Evolutionary conservation across 345 rosid genomes (phyloP).

Genomic region (Aurinia saxatilis): DNA sequence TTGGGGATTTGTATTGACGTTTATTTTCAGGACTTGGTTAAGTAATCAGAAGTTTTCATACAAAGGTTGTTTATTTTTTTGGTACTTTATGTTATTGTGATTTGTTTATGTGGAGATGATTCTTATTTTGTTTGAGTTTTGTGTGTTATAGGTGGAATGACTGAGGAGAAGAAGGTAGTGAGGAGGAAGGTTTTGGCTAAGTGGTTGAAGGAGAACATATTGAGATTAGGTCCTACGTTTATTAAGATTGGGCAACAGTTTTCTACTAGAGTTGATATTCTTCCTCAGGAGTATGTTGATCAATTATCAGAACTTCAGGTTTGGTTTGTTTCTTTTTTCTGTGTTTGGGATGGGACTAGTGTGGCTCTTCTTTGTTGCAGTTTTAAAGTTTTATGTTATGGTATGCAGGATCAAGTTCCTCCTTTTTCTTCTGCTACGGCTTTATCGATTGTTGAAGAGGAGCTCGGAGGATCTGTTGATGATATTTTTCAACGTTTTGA

Average conservation of each 20-base stretch:
- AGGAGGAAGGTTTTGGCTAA: constrained; percentile 75
- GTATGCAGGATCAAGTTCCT: constrained; percentile 94
- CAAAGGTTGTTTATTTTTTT: constrained; percentile 43
- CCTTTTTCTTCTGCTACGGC: constrained; percentile 95
- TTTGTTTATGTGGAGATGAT: background rate
- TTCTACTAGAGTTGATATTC: constrained; percentile 96
- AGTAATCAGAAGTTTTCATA: constrained; percentile 81
- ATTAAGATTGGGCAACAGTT: constrained; percentile 97
- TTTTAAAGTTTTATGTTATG: background rate
- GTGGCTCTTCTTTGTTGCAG: background rate
- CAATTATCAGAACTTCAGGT: constrained; percentile 98
- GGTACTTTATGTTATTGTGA: background rate
- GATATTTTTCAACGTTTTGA: constrained; percentile 74
- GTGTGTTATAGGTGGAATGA: constrained; percentile 72
- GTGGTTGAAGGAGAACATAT: constrained; percentile 89
- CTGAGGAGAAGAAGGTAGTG: constrained; percentile 58
- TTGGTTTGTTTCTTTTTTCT: background rate
- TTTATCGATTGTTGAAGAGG: constrained; percentile 76
- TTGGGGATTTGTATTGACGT: constrained; percentile 83
- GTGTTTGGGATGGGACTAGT: background rate
- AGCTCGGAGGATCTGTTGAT: constrained; percentile 72
- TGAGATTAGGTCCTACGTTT: constrained; percentile 95
- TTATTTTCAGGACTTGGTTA: constrained; percentile 77
- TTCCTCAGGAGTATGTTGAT: constrained; percentile 97
- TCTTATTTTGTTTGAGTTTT: background rate